These are phyloP conservation scores for Petunia hybrid DNA, from an alignment of 305 asterid genomes.

Conservation along the genomic window DNA sequence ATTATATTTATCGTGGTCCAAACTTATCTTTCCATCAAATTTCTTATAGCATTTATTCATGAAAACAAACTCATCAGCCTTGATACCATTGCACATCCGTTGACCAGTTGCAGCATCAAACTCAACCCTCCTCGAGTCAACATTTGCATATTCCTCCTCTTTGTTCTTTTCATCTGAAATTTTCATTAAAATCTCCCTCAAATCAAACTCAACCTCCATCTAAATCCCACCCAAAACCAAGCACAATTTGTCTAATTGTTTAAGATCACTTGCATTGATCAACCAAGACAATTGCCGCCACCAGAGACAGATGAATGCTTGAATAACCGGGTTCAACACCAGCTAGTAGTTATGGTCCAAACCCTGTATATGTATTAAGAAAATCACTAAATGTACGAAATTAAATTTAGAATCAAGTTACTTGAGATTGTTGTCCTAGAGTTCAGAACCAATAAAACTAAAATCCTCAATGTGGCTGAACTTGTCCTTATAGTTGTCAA, in stretches of 20 bases:
- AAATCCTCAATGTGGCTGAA: neutral
- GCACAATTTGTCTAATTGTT: slow-evolving; percentile 30
- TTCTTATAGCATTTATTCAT: slow-evolving; percentile 34
- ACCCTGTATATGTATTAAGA: neutral
- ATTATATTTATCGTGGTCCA: slow-evolving; percentile 9
- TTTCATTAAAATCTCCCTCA: slow-evolving; percentile 50
- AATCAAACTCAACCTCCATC: slow-evolving; percentile 62
- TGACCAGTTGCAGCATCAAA: neutral
- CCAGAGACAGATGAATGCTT: neutral
- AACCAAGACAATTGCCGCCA: neutral
- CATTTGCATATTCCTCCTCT: slow-evolving; percentile 36
- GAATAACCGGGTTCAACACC: neutral
- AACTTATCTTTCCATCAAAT: slow-evolving; percentile 22
- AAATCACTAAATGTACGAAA: neutral
- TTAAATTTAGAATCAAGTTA: too few species aligned
- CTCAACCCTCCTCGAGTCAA: slow-evolving; percentile 10
- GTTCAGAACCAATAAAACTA: neutral
- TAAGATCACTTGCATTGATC: neutral
- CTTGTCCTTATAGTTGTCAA: too few species aligned
- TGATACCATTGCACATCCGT: slow-evolving; percentile 33
- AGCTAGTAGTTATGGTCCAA: neutral
- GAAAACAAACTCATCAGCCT: slow-evolving; percentile 33
- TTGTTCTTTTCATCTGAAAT: slow-evolving; percentile 47
- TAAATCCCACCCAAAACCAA: slow-evolving; percentile 36
- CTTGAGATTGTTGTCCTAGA: neutral